These are phyloP conservation scores for Vanderwaltozyma verrucispora DNA, from an alignment of 805 yeast genomes.

Conservation along the genomic window DNA sequence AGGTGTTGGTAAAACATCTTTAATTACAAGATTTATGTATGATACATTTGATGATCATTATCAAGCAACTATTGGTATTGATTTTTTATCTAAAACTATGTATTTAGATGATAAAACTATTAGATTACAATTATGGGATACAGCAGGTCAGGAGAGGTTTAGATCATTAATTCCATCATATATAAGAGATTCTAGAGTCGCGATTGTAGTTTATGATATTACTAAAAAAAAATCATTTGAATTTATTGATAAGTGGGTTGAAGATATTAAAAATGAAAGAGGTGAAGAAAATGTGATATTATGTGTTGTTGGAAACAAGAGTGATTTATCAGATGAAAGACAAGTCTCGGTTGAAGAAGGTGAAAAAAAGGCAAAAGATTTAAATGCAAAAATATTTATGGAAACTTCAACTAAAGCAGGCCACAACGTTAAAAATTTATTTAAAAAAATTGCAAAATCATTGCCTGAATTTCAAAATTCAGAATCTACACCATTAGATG, in stretches of 20 bases:
- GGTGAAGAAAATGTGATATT: slow-evolving; percentile 79
- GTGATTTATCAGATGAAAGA: slow-evolving; percentile 70
- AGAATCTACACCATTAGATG: slow-evolving; percentile 17
- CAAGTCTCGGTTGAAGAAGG: slow-evolving; percentile 81
- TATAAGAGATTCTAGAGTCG: slow-evolving; percentile 94
- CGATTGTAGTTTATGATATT: slow-evolving; percentile 90
- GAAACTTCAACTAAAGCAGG: slow-evolving; percentile 96
- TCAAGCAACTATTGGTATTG: slow-evolving; percentile 92
- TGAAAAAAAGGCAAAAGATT: slow-evolving; percentile 56
- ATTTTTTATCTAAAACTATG: slow-evolving; percentile 89
- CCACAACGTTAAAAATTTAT: slow-evolving; percentile 80
- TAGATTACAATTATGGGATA: slow-evolving; percentile 93
- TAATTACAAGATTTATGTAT: slow-evolving; percentile 95
- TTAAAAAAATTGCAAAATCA: slow-evolving; percentile 82
- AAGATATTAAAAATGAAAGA: slow-evolving; percentile 87
- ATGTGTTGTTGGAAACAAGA: slow-evolving; percentile 86
- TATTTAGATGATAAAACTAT: slow-evolving; percentile 93
- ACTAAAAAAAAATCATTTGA: slow-evolving; percentile 79
- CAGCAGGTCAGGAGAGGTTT: slow-evolving; percentile 96
- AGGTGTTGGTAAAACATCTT: slow-evolving; percentile 92
- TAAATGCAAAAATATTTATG: slow-evolving; percentile 71
- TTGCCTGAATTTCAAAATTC: slow-evolving; percentile 67
- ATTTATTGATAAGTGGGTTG: slow-evolving; percentile 83
- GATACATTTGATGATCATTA: slow-evolving; percentile 95
- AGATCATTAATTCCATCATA: slow-evolving; percentile 91